Evolutionary conservation across 1,284 basidiomycete species (phyloP).

Genomic region (Fomes fomentarius): DNA sequence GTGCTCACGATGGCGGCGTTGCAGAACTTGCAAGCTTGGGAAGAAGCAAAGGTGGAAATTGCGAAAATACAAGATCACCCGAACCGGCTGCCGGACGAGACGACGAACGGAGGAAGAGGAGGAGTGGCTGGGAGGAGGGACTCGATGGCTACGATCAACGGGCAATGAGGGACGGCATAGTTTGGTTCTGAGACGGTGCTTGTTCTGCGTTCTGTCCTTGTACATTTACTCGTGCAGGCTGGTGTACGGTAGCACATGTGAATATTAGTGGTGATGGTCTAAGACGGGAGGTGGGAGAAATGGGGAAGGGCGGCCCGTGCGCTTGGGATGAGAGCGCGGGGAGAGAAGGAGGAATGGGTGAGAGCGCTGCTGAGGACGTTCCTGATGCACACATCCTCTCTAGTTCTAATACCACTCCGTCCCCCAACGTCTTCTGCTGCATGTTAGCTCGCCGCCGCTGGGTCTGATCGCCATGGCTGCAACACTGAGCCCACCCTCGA

Average conservation of each 20-base stretch:
- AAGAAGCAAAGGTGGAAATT: slow-evolving; percentile 92
- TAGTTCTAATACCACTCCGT: too few species aligned
- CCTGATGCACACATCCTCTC: too few species aligned
- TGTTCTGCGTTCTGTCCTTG: background rate
- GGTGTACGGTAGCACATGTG: too few species aligned
- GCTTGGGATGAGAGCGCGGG: too few species aligned
- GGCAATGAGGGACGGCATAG: slow-evolving; percentile 19
- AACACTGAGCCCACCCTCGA: slow-evolving; percentile 25
- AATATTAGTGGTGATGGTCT: too few species aligned
- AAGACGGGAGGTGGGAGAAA: too few species aligned
- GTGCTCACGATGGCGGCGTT: background rate
- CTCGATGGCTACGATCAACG: slow-evolving; percentile 60
- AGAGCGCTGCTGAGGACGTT: too few species aligned
- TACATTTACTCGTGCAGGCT: too few species aligned
- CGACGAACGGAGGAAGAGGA: slow-evolving; percentile 6
- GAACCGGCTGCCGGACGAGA: slow-evolving; percentile 59
- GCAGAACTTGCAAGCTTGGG: slow-evolving; percentile 96
- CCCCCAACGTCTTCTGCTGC: slow-evolving; percentile 1
- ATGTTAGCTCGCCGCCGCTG: slow-evolving; percentile 2
- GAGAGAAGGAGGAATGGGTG: too few species aligned
- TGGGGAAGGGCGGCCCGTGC: too few species aligned
- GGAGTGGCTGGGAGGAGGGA: slow-evolving; percentile 43
- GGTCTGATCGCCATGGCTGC: slow-evolving; percentile 16
- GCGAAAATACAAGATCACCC: slow-evolving; percentile 88
- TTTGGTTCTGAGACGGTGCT: too few species aligned